Evolutionary conservation across 2,329 filamentous ascomycete species (phyloP).

Genomic region (Aspergillus pseudotamarii): DNA sequence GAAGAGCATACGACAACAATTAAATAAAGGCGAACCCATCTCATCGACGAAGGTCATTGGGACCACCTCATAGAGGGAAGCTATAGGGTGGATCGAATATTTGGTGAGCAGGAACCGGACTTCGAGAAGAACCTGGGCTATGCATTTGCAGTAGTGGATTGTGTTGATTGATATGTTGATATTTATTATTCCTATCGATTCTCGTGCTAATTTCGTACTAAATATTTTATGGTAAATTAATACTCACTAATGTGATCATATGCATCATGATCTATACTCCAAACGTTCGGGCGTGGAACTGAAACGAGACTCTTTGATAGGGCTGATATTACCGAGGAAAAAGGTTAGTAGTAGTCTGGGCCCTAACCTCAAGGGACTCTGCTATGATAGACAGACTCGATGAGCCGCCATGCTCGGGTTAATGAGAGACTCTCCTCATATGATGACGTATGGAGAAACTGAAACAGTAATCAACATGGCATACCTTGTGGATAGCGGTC

Average conservation of each 20-base stretch:
- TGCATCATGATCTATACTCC: neutral
- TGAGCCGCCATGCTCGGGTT: neutral
- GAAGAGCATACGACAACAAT: neutral
- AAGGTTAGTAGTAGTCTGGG: too few relatives aligned
- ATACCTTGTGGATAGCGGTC: neutral
- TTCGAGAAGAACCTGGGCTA: slow-evolving; percentile 4
- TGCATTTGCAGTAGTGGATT: slow-evolving; percentile 16
- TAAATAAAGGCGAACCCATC: neutral
- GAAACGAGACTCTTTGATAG: neutral
- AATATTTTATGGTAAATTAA: neutral
- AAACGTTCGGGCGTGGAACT: neutral
- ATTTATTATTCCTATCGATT: neutral
- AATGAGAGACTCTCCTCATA: neutral
- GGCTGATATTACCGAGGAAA: neutral
- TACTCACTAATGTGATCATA: neutral
- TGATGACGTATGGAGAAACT: neutral
- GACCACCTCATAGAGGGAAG: slow-evolving; percentile 1
- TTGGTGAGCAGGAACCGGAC: slow-evolving; percentile 2
- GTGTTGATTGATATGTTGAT: neutral
- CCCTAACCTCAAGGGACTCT: neutral
- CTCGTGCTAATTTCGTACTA: neutral
- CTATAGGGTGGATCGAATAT: slow-evolving; percentile 2
- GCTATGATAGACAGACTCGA: neutral
- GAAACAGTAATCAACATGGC: neutral
- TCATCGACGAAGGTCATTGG: neutral